These are phyloP conservation scores for Heimioporus retisporus DNA, from an alignment of 1,284 basidiomycete species.

Conservation along the genomic window DNA sequence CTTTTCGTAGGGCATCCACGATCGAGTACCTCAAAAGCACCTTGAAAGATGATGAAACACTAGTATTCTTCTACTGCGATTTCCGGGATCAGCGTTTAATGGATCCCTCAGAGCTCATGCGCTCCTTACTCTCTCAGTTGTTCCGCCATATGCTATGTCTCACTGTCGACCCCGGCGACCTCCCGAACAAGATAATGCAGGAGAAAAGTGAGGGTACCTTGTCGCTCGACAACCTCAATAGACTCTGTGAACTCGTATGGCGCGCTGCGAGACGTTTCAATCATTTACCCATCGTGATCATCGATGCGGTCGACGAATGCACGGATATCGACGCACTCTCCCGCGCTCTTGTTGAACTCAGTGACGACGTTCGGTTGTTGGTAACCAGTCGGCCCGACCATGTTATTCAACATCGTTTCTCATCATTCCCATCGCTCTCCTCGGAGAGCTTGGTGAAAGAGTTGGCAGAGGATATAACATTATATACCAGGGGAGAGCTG, in stretches of 20 bases:
- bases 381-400: slow-evolving; percentile 11
- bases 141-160: slow-evolving; percentile 1
- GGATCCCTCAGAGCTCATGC: not conserved
- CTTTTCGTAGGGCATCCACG: slow-evolving; percentile 8
- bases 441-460: no score
- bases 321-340: slow-evolving; percentile 9
- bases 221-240: slow-evolving; percentile 1
- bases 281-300: no score
- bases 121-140: slow-evolving; percentile 11
- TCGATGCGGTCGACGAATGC: not conserved
- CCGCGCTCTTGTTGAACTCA: not conserved
- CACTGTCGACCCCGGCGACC: not conserved
- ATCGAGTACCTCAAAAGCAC: slow-evolving; percentile 2
- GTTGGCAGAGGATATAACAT: no score
- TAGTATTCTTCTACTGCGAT: slow-evolving; percentile 15
- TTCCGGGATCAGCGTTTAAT: slow-evolving; percentile 8
- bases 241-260: not conserved
- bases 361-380: slow-evolving; percentile 9
- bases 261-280: not conserved
- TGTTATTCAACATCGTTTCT: not conserved
- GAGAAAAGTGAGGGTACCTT: not conserved
- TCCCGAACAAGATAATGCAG: slow-evolving; percentile 10
- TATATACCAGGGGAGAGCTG: no score
- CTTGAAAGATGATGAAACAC: not conserved
- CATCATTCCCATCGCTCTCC: no score